Evolutionary conservation across 345 rosid genomes (phyloP).

Genomic region (Zanthoxylum bungeanum): DNA sequence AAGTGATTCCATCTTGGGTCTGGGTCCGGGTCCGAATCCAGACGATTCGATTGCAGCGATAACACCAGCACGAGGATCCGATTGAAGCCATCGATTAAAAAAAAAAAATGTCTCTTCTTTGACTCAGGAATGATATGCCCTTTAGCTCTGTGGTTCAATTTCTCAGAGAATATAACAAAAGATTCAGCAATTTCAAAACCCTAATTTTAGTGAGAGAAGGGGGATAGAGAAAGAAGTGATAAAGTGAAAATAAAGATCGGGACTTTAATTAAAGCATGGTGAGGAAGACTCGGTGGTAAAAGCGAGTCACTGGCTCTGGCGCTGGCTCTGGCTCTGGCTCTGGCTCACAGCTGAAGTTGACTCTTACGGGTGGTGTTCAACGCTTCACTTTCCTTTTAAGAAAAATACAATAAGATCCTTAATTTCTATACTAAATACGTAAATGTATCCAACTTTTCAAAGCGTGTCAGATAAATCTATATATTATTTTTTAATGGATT

Average conservation of each 20-base stretch:
- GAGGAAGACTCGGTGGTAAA: conserved; percentile 14
- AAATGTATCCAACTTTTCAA: no score
- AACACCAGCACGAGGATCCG: conserved; percentile 53
- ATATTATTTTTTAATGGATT: no score
- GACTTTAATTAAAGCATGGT: conserved; percentile 7
- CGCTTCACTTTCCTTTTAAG: not conserved
- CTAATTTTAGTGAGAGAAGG: conserved; percentile 2
- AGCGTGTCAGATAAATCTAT: no score
- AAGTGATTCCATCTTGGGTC: no score
- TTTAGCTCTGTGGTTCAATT: not conserved
- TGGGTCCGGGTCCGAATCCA: no score
- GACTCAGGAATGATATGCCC: not conserved
- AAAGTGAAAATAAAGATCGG: not conserved
- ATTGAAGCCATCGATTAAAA: conserved; percentile 28
- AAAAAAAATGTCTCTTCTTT: no score
- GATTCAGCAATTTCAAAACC: conserved; percentile 16
- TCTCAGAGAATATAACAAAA: not conserved
- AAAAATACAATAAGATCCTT: no score
- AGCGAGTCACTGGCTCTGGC: conserved; percentile 23
- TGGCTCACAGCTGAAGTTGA: not conserved
- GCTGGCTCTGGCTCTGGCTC: no score
- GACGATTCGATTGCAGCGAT: conserved; percentile 52
- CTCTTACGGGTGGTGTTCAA: not conserved
- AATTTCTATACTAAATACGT: no score
- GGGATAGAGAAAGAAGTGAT: not conserved